Percentiles rank a stretch among this genome's conserved stretches.
Evolutionary conservation across 78 protist species (phyloP).

Genomic region (Monocercomonoides exilis): DNA sequence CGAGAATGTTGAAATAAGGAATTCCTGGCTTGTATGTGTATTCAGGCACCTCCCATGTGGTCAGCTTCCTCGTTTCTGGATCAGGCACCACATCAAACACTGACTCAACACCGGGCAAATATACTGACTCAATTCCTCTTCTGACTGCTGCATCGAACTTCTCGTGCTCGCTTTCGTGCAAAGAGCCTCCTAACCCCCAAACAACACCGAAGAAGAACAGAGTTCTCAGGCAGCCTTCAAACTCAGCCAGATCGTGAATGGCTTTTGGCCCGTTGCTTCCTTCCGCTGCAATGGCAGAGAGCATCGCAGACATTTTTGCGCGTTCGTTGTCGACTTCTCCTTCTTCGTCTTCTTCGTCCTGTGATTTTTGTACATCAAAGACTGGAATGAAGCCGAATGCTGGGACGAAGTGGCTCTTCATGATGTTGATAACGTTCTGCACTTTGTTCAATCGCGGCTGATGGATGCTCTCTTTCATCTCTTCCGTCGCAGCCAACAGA

Average conservation of each 20-base stretch:
- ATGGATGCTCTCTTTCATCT: neutral
- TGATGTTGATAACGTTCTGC: neutral
- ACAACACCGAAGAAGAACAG: slow-evolving; percentile 34
- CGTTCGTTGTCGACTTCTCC: too few relatives aligned
- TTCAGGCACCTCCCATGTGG: slow-evolving; percentile 12
- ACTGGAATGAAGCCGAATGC: neutral
- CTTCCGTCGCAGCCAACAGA: neutral
- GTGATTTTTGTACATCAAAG: neutral
- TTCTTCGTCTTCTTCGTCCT: neutral
- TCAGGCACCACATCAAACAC: neutral
- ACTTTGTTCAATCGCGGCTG: neutral
- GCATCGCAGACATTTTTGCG: neutral
- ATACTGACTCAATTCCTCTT: neutral
- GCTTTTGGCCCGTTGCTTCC: neutral
- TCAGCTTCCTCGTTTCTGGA: neutral
- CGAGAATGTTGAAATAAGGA: slow-evolving; percentile 28
- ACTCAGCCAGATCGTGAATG: neutral
- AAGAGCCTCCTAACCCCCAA: slow-evolving; percentile 61
- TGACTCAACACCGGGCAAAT: neutral
- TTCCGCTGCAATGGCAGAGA: neutral
- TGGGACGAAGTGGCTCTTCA: neutral
- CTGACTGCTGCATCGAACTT: slow-evolving; percentile 35
- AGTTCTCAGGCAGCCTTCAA: neutral
- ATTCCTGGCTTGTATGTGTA: neutral
- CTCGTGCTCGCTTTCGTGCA: neutral